Evolutionary conservation across 2,329 filamentous ascomycete species (phyloP), one percentile per base, ranked within the genome.

Genomic region (Colletotrichum eleusines): DNA sequence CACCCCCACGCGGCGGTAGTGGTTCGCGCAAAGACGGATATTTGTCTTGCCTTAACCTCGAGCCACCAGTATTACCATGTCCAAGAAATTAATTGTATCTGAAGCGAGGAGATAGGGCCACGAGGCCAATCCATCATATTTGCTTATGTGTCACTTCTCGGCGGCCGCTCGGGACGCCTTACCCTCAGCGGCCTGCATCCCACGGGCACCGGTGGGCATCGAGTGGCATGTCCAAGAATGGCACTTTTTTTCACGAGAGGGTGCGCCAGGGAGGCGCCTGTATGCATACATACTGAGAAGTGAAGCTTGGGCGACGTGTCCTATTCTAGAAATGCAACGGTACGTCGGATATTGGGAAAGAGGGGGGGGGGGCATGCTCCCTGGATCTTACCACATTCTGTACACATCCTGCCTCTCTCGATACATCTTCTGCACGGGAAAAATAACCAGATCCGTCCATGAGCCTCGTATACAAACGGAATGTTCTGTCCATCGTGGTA

Each of bases 21-120:
- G 60, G 35, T 63, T 54, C 60, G 60, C 35, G n/a, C 60, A 38
- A 50, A 20, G 60, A 57, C 35, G 48, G 35, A 44, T 38, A n/a
- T 51, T 61, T 28, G 44, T 28, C 44, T 61, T 48, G 44, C 48
- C 26, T 51, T 54, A 44, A 46, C 26, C 33, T n/a, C 26, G 35
- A 42, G 26, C 26, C 33, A 42, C 48, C 23, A 16, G 42, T 3
- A 14, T n/a, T 44, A 53, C 60, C 35, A 23, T 63, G 23, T 54
- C n/a, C 5, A 9, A 31, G 7, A 28, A 54, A 53, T 26, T 23
- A 9, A 26, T n/a, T 26, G n/a, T 31, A n/a, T n/a, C 33, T 33
- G 44, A 63, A 44, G 48, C 48, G 60, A 63, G 26, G 44, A 6
- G 26, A 42, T 14, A 20, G 16, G 60, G 18, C 23, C 60, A 48